Percentiles rank a stretch among this genome's conserved stretches.
Conservation (phyloP, 352 stramenopile genomes). For the Globisporangium abappressorium region DNA sequence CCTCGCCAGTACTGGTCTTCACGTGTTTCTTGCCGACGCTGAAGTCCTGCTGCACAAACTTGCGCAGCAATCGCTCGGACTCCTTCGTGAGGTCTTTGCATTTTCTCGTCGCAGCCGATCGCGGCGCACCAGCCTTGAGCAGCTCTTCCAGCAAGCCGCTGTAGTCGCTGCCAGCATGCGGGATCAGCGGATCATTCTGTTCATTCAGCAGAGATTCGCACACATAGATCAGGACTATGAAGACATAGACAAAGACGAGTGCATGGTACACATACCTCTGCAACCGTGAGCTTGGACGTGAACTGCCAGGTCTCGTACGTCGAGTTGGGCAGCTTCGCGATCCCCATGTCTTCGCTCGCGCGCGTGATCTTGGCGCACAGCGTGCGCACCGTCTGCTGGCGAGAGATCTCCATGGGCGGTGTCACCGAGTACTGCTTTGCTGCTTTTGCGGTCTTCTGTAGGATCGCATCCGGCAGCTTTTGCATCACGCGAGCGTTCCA, state of each 20-base stretch:
- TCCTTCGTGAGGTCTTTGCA: constrained; percentile 62
- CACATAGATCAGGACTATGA: neutral
- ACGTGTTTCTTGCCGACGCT: constrained; percentile 45
- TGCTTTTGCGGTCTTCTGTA: constrained; percentile 11
- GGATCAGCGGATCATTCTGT: constrained; percentile 62
- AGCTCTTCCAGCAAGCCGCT: constrained; percentile 70
- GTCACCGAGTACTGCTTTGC: constrained; percentile 23
- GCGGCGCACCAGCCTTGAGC: constrained; percentile 63
- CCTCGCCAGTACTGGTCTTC: constrained; percentile 31
- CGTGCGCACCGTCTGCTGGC: constrained; percentile 62
- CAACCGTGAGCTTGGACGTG: constrained; percentile 66
- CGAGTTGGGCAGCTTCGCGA: constrained; percentile 76
- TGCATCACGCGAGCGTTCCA: constrained; percentile 52
- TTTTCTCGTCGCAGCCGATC: constrained; percentile 54
- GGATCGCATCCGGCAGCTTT: constrained; percentile 19
- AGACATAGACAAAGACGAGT: neutral
- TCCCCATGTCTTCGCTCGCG: constrained; percentile 68
- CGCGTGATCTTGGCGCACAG: constrained; percentile 69
- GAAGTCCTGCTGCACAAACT: constrained; percentile 47
- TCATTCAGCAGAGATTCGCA: neutral
- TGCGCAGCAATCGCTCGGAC: constrained; percentile 48
- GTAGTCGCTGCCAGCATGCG: constrained; percentile 68
- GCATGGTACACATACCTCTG: constrained; percentile 30
- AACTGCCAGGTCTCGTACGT: constrained; percentile 87
- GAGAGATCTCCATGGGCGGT: constrained; percentile 60